These are phyloP conservation scores for Trypanosoma conorhini DNA, from an alignment of 208 protist genomes.

Conservation along the genomic window DNA sequence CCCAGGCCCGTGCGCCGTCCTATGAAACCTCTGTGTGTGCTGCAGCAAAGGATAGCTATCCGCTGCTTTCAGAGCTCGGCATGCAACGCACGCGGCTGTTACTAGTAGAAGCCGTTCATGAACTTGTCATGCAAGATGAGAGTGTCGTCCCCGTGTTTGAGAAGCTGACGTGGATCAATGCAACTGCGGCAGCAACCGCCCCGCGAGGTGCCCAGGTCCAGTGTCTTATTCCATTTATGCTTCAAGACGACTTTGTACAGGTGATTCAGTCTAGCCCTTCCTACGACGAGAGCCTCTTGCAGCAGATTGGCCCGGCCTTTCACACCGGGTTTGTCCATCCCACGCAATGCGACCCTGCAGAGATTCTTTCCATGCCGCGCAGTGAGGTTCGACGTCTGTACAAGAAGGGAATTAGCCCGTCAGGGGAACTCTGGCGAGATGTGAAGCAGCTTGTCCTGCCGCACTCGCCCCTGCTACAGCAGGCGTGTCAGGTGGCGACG, in stretches of 20 bases:
- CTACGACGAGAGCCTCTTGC: slow-evolving; percentile 27
- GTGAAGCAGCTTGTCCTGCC: background rate
- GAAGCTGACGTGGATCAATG: slow-evolving; percentile 28
- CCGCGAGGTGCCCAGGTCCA: background rate
- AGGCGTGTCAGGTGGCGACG: slow-evolving; percentile 2
- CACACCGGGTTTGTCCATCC: slow-evolving; percentile 15
- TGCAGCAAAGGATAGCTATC: background rate
- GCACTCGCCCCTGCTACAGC: slow-evolving; percentile 2
- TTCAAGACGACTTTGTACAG: slow-evolving; percentile 29
- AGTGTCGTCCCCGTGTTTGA: slow-evolving; percentile 17
- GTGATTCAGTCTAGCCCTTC: slow-evolving; percentile 10
- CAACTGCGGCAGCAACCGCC: slow-evolving; percentile 6
- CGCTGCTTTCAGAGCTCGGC: slow-evolving; percentile 18
- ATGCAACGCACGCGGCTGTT: slow-evolving; percentile 20
- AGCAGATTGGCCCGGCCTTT: slow-evolving; percentile 13
- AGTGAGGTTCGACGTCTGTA: slow-evolving; percentile 24
- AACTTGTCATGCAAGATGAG: slow-evolving; percentile 24
- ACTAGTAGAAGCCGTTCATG: slow-evolving; percentile 20
- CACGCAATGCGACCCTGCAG: slow-evolving; percentile 12
- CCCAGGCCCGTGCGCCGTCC: background rate
- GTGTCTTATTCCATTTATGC: slow-evolving; percentile 21
- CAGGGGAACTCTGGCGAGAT: slow-evolving; percentile 1
- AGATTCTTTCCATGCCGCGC: slow-evolving; percentile 22
- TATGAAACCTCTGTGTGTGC: background rate
- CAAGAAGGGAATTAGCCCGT: background rate